These are phyloP conservation scores for Geranomyces michiganensis DNA, from an alignment of 192 early-diverging fungal genomes.

Conservation along the genomic window DNA sequence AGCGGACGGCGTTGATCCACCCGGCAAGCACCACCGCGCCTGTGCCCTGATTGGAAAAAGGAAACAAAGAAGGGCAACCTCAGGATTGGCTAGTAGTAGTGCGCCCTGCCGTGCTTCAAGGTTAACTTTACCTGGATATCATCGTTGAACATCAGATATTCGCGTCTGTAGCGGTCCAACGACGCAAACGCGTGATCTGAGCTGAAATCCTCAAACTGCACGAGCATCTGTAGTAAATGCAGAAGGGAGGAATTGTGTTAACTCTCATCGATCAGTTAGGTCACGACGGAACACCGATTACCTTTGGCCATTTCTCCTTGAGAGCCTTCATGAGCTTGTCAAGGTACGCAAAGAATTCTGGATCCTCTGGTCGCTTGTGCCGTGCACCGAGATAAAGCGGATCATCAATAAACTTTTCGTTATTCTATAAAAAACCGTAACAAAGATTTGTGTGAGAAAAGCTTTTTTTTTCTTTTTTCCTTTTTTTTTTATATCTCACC, in stretches of 20 bases:
- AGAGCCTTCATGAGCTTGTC: conserved; percentile 80
- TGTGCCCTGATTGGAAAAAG: conserved; percentile 56
- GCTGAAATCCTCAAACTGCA: conserved; percentile 98
- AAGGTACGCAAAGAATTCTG: conserved; percentile 77
- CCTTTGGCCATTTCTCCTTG: conserved; percentile 68
- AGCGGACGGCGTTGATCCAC: conserved; percentile 75
- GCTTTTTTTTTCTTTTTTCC: no score
- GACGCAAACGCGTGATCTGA: conserved; percentile 89
- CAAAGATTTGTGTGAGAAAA: no score
- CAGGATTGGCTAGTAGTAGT: no score
- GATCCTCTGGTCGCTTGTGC: conserved; percentile 60
- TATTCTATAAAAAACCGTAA: no score
- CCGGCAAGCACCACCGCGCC: conserved; percentile 93
- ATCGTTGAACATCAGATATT: conserved; percentile 91
- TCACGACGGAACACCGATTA: conserved; percentile 21
- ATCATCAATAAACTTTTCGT: conserved; percentile 75
- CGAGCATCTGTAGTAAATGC: conserved; percentile 48
- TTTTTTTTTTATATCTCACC: no score
- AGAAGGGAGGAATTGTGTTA: background rate
- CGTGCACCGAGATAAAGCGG: conserved; percentile 87
- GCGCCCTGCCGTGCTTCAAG: no score
- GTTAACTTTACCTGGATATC: conserved; percentile 66
- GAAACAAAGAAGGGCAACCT: no score
- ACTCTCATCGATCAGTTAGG: no score
- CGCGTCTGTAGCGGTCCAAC: conserved; percentile 75